Conservation (phyloP, 2,329 filamentous ascomycete genomes). For the Dothistroma pini region DNA sequence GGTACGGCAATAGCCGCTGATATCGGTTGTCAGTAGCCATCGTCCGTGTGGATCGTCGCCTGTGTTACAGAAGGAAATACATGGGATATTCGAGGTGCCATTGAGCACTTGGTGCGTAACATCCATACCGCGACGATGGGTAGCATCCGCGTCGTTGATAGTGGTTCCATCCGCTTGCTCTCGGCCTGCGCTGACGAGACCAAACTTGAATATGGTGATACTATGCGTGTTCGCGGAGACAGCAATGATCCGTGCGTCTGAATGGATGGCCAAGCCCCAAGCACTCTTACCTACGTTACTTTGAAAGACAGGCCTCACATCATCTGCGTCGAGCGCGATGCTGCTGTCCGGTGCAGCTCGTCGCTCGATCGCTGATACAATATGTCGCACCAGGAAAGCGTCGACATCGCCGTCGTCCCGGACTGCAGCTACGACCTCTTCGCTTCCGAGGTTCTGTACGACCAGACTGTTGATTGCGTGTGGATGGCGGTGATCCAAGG, state of each 20-base stretch:
- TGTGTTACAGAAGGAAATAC: slow-evolving; percentile 57
- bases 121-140: slow-evolving; percentile 19
- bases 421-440: slow-evolving; percentile 49
- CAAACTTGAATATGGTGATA: slow-evolving; percentile 59
- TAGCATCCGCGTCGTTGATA: slow-evolving; percentile 9
- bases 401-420: slow-evolving; percentile 57
- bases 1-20: slow-evolving; percentile 37
- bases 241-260: slow-evolving; percentile 76
- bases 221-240: slow-evolving; percentile 70
- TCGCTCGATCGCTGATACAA: slow-evolving; percentile 34
- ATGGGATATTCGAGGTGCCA: slow-evolving; percentile 52
- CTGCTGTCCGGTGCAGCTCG: slow-evolving; percentile 29
- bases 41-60: slow-evolving; percentile 52
- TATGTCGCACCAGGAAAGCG: slow-evolving; percentile 39
- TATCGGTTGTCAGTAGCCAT: slow-evolving; percentile 57
- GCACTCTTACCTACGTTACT: slow-evolving; percentile 74
- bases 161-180: slow-evolving; percentile 22
- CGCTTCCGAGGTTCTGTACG: slow-evolving; percentile 43
- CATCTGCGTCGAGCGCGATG: slow-evolving; percentile 40
- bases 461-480: slow-evolving; percentile 46
- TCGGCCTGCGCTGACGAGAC: slow-evolving; percentile 42
- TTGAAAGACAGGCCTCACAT: slow-evolving; percentile 60
- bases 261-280: slow-evolving; percentile 85
- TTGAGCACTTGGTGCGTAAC: slow-evolving; percentile 32
- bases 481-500: slow-evolving; percentile 38